Base-by-base conservation (phyloP, 2,329 filamentous ascomycete genomes). In the Elsinoe ampelina region DNA sequence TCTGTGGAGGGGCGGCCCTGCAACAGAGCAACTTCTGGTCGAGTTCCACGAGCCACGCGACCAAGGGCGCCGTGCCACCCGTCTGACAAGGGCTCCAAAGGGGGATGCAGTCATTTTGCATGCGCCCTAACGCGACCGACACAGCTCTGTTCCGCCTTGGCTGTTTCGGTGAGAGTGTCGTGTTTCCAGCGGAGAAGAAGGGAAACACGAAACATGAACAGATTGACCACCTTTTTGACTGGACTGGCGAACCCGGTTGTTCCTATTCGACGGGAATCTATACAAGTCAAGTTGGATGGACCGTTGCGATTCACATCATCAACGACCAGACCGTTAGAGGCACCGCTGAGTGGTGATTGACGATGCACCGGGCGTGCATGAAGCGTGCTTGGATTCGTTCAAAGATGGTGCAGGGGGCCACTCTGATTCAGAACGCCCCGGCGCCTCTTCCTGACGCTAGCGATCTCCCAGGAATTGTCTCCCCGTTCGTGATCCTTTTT, bases 41-140 rank as follows among this genome's bases (percentile, higher is more conserved):
- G 17, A 17, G 45, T 50, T 50, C 45, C 45, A 50, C 30, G 45
- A 50, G 48, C 48, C 48, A 52, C 48, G 48, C 48, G 48, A 52
- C 48, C 26, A 30, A 30, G 26, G 26, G 26, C 26, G 26, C 26
- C 26, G 26, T 30, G 26, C 26, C 26, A 7, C 26, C 26, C 26
- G 45, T 45, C 41, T 22, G 41, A 45, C 41, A 45, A 45, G 41
- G 20, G 12, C 41, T 22, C 20, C 32, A 50, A 26, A 50, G 34
- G 22, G 45, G 45, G 30, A 50, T 52, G 48, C 48, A 52, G 34
- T 52, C 48, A 52, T 52, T 52, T 52, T 52, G 48, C 48, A 39
- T 52, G 17, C 45, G 45, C 45, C 45, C 30, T 15, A 15, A 50
- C 45, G 32, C 45, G 45, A 34, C 32, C 26, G 45, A 50, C 45